Conservation (phyloP, 345 rosid genomes). For the Salix brachista region DNA sequence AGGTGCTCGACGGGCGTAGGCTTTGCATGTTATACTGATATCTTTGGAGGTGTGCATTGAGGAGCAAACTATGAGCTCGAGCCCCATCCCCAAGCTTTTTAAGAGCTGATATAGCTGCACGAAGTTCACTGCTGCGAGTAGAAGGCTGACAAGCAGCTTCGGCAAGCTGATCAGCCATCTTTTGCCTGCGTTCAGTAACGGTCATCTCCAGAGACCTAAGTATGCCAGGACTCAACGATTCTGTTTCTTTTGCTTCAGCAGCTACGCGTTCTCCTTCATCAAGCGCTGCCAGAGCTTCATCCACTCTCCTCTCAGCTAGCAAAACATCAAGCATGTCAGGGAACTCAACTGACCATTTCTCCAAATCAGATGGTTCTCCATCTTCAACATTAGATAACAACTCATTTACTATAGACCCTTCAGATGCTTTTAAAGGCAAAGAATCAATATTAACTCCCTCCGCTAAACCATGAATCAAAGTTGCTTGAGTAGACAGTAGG, state of each 20-base stretch:
- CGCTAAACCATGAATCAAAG: constrained; percentile 84
- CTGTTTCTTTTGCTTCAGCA: constrained; percentile 60
- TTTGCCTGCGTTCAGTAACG: constrained; percentile 67
- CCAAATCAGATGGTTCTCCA: constrained; percentile 66
- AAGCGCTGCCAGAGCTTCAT: constrained; percentile 81
- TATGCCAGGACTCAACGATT: constrained; percentile 41
- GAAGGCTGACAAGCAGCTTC: constrained; percentile 97
- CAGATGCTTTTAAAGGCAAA: constrained; percentile 39
- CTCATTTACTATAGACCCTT: constrained; percentile 39
- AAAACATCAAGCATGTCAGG: constrained; percentile 90
- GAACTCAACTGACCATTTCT: constrained; percentile 80
- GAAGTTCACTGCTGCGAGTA: constrained; percentile 87
- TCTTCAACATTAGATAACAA: constrained; percentile 37
- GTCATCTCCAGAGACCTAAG: constrained; percentile 55
- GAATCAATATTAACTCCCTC: constrained; percentile 79
- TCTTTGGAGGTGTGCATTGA: constrained; percentile 81
- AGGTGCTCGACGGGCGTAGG: constrained; percentile 93
- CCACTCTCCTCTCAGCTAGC: constrained; percentile 94
- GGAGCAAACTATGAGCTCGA: constrained; percentile 89
- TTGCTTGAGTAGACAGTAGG: constrained; percentile 88
- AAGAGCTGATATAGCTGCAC: constrained; percentile 88
- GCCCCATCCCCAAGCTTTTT: constrained; percentile 96
- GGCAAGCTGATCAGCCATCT: constrained; percentile 91
- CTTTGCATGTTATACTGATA: constrained; percentile 89
- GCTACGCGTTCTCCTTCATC: constrained; percentile 76